A percentile compares a stretch with the other conserved stretches of the same genome.
These are phyloP conservation scores for Colletotrichum lindemuthianum DNA, from an alignment of 2,329 filamentous ascomycete species.

Conservation along the genomic window DNA sequence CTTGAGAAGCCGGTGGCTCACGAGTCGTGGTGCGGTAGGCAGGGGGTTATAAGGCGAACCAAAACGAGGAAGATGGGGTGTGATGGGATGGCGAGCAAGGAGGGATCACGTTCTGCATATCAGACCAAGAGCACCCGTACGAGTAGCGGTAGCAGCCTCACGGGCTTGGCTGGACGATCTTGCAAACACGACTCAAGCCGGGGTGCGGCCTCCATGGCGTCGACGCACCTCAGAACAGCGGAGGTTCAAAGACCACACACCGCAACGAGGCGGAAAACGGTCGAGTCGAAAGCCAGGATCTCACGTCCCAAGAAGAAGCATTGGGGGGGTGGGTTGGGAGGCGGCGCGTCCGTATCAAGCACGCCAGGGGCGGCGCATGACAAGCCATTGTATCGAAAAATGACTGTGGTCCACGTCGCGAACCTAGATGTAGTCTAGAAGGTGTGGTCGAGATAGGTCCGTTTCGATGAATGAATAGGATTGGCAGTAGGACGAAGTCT, in stretches of 20 bases:
- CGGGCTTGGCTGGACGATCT: constrained; percentile 18
- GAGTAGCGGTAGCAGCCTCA: constrained; percentile 24
- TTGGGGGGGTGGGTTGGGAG: neutral
- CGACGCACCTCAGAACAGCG: no score
- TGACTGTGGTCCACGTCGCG: no score
- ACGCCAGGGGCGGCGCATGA: constrained; percentile 7
- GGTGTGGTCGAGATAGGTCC: neutral
- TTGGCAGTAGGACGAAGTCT: neutral
- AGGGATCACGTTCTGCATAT: constrained; percentile 1
- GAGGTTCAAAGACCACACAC: constrained; percentile 4
- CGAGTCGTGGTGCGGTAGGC: constrained; percentile 21
- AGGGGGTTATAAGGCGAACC: constrained; percentile 21
- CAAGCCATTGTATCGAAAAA: neutral
- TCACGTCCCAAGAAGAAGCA: neutral
- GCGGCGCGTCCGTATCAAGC: constrained; percentile 4
- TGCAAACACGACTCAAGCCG: constrained; percentile 20
- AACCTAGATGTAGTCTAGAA: no score
- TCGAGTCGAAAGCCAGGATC: constrained; percentile 17
- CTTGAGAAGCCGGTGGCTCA: neutral
- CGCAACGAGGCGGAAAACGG: constrained; percentile 21
- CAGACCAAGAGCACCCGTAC: no score
- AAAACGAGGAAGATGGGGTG: neutral
- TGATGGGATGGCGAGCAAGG: neutral
- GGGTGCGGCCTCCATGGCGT: neutral
- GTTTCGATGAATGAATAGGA: neutral